These are phyloP conservation scores for Vachellia pachyceras DNA, from an alignment of 306 rosid genomes.

Conservation along the genomic window DNA sequence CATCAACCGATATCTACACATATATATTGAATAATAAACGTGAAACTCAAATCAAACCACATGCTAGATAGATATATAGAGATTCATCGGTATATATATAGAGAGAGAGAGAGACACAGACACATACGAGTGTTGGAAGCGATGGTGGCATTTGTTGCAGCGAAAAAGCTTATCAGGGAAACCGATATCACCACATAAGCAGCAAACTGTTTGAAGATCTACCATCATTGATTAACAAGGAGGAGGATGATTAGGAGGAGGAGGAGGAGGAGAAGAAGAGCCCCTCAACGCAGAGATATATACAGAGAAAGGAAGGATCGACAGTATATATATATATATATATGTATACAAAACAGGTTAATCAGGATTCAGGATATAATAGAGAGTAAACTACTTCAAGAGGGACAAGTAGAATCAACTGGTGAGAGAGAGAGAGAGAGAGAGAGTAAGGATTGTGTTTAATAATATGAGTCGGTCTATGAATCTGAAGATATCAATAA, in stretches of 20 bases:
- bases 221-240: slow-evolving; percentile 44
- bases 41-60: not conserved
- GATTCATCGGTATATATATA: too few species aligned
- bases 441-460: slow-evolving; percentile 19
- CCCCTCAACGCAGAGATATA: too few species aligned
- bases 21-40: not conserved
- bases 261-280: not conserved
- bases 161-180: slow-evolving; percentile 93
- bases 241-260: too few species aligned
- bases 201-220: slow-evolving; percentile 81
- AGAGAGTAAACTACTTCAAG: not conserved
- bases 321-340: not conserved
- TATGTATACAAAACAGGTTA: not conserved
- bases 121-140: slow-evolving; percentile 94
- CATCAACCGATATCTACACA: not conserved
- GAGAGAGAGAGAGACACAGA: too few species aligned
- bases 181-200: slow-evolving; percentile 98
- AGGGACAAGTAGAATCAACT: not conserved
- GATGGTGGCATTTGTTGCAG: slow-evolving; percentile 83
- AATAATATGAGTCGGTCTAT: slow-evolving; percentile 62
- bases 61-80: not conserved
- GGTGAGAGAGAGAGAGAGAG: slow-evolving; percentile 25
- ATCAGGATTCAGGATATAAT: not conserved
- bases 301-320: not conserved
- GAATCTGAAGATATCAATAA: not conserved